Base-by-base conservation (phyloP, 345 rosid species). In the Sonneratia caseolaris region DNA sequence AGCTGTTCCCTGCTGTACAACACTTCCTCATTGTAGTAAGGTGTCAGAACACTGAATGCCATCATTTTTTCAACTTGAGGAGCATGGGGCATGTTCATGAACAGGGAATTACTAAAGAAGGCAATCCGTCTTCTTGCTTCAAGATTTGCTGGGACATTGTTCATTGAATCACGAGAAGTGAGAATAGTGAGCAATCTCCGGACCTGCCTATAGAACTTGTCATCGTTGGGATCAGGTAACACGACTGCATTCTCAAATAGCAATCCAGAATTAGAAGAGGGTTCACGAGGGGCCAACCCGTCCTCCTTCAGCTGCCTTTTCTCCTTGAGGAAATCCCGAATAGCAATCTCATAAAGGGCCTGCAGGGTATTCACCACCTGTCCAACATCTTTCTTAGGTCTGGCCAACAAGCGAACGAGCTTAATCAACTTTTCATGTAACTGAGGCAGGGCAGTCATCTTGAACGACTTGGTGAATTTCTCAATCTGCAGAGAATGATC, bases 1-100 rank as follows among this genome's bases (percentile, higher is more conserved):
- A 94, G 89, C 72, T 94, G 97, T 71, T 94, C 98, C 83, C 80
- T 94, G 90, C 89, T 87, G 80, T 83, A 94, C 35, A 88, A 72
- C 22, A 94, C 96, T 67, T 94, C 98, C 82, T 94, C 98, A 59
- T 85, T 90, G 80, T 90, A 90, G 78, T 94, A 90, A 65, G 98
- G 98, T 64, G 98, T 94, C 75, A 94, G 81, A 77, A 94, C 96
- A 72, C 93, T 90, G 82, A 94, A 94, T 48, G 97, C 91, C 97
- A 90, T 86, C 98, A 94, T 94, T 76, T 91, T 94, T 88, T 94
- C 98, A 51, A 94, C 98, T 84, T 85, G 98, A 70, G 98, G 98
- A 74, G 98, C 98, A 81, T 91, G 97, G 64, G 98, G 98, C 85
- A 94, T 88, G 82, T 86, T 94, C 98, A 94, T 94, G 76, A 91